A percentile compares a stretch with the other conserved stretches of the same genome.
phyloP scores from a whole-genome alignment of 371 early-diverging fungal species.

The Syncephalastrum contaminatum region DNA sequence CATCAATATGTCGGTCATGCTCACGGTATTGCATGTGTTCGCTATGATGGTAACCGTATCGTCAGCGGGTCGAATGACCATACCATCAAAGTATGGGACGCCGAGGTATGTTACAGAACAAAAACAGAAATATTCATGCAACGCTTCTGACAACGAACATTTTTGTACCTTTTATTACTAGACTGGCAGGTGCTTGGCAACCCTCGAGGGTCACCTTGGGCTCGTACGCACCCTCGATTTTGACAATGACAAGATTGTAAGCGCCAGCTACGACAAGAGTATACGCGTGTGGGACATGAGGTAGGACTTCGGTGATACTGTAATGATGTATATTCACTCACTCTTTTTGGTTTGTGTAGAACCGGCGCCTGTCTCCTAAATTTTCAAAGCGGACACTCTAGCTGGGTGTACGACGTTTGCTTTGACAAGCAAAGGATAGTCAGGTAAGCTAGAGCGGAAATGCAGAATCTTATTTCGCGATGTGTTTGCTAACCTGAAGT shows the following conservation, averaged over 20 bases:
- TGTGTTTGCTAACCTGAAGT: not conserved
- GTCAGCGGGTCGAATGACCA: slow-evolving; percentile 96
- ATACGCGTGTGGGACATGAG: slow-evolving; percentile 93
- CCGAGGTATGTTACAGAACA: slow-evolving; percentile 54
- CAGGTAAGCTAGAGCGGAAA: slow-evolving; percentile 36
- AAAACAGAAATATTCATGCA: slow-evolving; percentile 19
- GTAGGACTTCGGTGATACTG: slow-evolving; percentile 9
- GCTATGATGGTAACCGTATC: slow-evolving; percentile 86
- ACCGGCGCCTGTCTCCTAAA: slow-evolving; percentile 50
- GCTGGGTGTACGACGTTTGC: slow-evolving; percentile 96
- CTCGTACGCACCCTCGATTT: slow-evolving; percentile 92
- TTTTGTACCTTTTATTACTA: not conserved
- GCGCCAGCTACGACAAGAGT: slow-evolving; percentile 86
- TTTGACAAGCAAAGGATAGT: slow-evolving; percentile 80
- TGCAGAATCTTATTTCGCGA: not conserved
- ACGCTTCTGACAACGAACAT: slow-evolving; percentile 1
- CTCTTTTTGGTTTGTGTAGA: slow-evolving; percentile 5
- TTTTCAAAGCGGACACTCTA: slow-evolving; percentile 75
- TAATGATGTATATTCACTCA: not conserved
- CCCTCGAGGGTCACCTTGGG: slow-evolving; percentile 79
- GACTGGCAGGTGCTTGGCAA: not conserved
- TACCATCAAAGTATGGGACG: slow-evolving; percentile 95
- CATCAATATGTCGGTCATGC: slow-evolving; percentile 72
- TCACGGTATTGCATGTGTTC: slow-evolving; percentile 93
- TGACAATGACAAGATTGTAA: slow-evolving; percentile 51